Conservation (phyloP, 305 asterid species). For the Fraxinus dipetala region DNA sequence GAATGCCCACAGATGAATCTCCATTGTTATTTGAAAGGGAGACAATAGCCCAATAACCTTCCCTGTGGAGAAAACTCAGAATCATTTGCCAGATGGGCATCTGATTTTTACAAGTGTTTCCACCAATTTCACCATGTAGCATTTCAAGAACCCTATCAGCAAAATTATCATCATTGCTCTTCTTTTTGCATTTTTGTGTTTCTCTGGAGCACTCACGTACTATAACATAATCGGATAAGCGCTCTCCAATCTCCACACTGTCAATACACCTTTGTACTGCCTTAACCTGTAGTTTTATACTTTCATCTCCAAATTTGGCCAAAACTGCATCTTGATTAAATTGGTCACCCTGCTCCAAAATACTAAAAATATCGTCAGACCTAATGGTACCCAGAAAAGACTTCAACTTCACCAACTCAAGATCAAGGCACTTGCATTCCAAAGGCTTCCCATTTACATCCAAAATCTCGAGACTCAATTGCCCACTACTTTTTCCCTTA, state of each 20-base stretch:
- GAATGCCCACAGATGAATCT: slow-evolving; percentile 42
- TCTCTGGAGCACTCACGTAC: slow-evolving; percentile 51
- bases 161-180: slow-evolving; percentile 32
- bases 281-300: slow-evolving; percentile 53
- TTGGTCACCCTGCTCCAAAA: slow-evolving; percentile 30
- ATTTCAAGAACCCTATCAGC: slow-evolving; percentile 62
- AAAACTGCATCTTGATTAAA: slow-evolving; percentile 29
- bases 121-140: slow-evolving; percentile 52
- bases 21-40: slow-evolving; percentile 52
- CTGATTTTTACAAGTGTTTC: slow-evolving; percentile 27
- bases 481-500: slow-evolving; percentile 37
- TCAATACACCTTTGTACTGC: slow-evolving; percentile 43
- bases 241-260: slow-evolving; percentile 30
- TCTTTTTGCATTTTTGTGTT: slow-evolving; percentile 34
- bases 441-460: slow-evolving; percentile 71
- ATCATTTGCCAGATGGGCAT: slow-evolving; percentile 76
- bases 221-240: slow-evolving; percentile 43
- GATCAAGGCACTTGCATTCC: slow-evolving; percentile 68
- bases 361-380: slow-evolving; percentile 30
- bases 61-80: slow-evolving; percentile 62
- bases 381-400: slow-evolving; percentile 27
- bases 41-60: slow-evolving; percentile 63
- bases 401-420: slow-evolving; percentile 56
- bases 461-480: slow-evolving; percentile 59
- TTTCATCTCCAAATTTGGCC: slow-evolving; percentile 40